These are phyloP conservation scores for Coelastrella sp. DNA, from an alignment of 139 green algal species.

Conservation along the genomic window DNA sequence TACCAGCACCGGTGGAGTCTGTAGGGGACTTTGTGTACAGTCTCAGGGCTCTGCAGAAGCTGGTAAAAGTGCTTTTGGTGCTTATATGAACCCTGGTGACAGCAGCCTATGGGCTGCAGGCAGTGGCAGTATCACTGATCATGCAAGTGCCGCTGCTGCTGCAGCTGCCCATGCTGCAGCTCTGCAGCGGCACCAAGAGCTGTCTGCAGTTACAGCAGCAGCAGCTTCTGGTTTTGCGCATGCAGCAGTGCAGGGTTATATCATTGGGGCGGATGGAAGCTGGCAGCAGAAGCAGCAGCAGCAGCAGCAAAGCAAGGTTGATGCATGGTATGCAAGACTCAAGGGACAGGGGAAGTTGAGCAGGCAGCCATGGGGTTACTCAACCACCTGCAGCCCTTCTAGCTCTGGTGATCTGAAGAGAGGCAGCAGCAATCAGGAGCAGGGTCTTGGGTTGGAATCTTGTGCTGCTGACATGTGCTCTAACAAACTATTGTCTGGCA, in stretches of 20 bases:
- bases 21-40: no score
- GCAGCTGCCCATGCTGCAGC: slow-evolving; percentile 5
- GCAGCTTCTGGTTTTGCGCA: slow-evolving; percentile 2
- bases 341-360: not conserved
- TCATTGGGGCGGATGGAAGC: not conserved
- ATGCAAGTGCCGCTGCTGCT: not conserved
- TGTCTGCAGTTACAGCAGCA: slow-evolving; percentile 22
- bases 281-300: slow-evolving; percentile 5
- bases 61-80: no score
- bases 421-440: not conserved
- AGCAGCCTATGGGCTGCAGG: not conserved
- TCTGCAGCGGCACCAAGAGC: slow-evolving; percentile 3
- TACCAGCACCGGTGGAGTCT: no score
- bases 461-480: not conserved
- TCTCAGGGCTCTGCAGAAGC: no score
- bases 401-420: not conserved
- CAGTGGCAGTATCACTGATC: not conserved
- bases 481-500: not conserved
- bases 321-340: slow-evolving; percentile 14
- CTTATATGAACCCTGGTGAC: no score
- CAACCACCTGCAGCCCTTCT: slow-evolving; percentile 5
- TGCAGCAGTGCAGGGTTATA: not conserved
- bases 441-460: not conserved
- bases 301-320: not conserved
- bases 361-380: slow-evolving; percentile 22